Conservation (phyloP, 768 basidiomycete genomes). For the Tephrocybe sp. region DNA sequence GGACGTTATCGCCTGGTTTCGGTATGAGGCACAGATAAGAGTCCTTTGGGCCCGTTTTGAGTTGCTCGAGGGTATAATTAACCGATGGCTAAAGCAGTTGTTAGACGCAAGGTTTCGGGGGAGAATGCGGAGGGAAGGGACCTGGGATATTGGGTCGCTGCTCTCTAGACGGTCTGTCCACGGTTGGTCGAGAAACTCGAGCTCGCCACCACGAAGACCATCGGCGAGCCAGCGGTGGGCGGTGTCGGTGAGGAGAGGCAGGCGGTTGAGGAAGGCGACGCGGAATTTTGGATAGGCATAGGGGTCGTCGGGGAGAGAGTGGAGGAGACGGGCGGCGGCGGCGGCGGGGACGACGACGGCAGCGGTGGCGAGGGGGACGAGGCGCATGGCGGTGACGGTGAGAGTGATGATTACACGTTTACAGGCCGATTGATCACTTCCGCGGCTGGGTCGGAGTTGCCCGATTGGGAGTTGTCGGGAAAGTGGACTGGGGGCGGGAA, state of each 20-base stretch:
- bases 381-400: conserved; percentile 11
- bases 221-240: conserved; percentile 73
- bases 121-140: conserved; percentile 21
- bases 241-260: conserved; percentile 72
- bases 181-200: conserved; percentile 72
- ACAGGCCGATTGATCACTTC: conserved; percentile 6
- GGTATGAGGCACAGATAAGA: conserved; percentile 82
- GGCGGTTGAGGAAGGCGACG: conserved; percentile 75
- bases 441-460: conserved; percentile 19
- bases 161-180: conserved; percentile 56
- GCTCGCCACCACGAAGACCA: conserved; percentile 73
- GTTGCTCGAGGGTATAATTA: conserved; percentile 63
- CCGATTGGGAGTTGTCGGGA: conserved; percentile 6
- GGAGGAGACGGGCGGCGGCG: conserved; percentile 45
- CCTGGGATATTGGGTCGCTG: conserved; percentile 36
- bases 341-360: conserved; percentile 28
- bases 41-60: conserved; percentile 70
- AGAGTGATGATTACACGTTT: conserved; percentile 8
- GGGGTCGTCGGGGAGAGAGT: conserved; percentile 78
- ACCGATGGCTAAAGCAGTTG: conserved; percentile 21
- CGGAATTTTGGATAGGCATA: conserved; percentile 82
- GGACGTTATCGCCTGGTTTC: conserved; percentile 49
- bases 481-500: conserved; percentile 16
- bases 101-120: conserved; percentile 16
- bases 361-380: conserved; percentile 16